These are phyloP conservation scores for Pogostemon cablin DNA, from an alignment of 257 asterid species.

Conservation along the genomic window DNA sequence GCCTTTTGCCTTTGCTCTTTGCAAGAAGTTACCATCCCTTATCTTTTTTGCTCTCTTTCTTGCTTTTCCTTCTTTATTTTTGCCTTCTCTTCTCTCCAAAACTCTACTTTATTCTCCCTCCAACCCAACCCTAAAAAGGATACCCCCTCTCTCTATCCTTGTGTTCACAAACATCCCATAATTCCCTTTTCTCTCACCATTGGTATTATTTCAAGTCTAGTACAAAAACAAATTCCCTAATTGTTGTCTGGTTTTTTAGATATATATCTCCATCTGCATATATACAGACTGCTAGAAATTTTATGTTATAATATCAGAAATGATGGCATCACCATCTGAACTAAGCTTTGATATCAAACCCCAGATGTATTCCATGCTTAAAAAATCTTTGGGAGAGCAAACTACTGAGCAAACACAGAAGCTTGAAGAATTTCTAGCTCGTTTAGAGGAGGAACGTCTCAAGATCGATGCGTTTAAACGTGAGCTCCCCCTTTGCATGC, in stretches of 20 bases:
- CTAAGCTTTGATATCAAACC: constrained; percentile 82
- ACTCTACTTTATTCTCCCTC: constrained; percentile 71
- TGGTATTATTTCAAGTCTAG: constrained; percentile 34
- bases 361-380: constrained; percentile 66
- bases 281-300: not conserved
- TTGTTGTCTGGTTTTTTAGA: constrained; percentile 18
- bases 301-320: constrained; percentile 37
- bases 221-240: not conserved
- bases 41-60: constrained; percentile 45
- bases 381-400: constrained; percentile 66
- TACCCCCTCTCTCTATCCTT: constrained; percentile 30
- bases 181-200: constrained; percentile 47
- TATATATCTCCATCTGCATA: not conserved
- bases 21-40: constrained; percentile 71
- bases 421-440: constrained; percentile 74
- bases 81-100: constrained; percentile 51
- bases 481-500: constrained; percentile 98
- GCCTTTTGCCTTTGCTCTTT: constrained; percentile 78
- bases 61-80: constrained; percentile 30
- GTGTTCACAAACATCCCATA: constrained; percentile 58
- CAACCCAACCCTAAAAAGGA: constrained; percentile 52
- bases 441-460: constrained; percentile 87
- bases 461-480: constrained; percentile 98
- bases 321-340: constrained; percentile 75
- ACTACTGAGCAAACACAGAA: constrained; percentile 51